These are phyloP conservation scores for Daphne laureola DNA, from an alignment of 441 rosid genomes.

Conservation along the genomic window DNA sequence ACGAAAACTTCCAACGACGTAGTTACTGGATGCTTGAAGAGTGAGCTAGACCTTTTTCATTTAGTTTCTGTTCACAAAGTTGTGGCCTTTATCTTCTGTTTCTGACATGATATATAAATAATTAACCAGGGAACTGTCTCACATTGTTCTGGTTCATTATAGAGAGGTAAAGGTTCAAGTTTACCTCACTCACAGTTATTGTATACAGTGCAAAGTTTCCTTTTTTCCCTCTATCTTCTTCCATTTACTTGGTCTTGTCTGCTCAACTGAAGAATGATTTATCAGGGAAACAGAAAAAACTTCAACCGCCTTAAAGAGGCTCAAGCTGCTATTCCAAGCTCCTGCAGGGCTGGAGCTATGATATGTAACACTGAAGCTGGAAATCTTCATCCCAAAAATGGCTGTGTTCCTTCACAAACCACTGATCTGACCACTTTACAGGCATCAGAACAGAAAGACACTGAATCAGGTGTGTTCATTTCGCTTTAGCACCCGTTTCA, in stretches of 20 bases:
- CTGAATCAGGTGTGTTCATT: slow-evolving; percentile 64
- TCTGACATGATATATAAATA: slow-evolving; percentile 15
- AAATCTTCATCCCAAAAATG: slow-evolving; percentile 35
- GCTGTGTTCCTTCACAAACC: slow-evolving; percentile 44
- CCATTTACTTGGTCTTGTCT: not conserved
- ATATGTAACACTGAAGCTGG: slow-evolving; percentile 39
- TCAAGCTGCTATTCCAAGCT: slow-evolving; percentile 30
- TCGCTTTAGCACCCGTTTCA: slow-evolving; percentile 2
- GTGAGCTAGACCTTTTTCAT: slow-evolving; percentile 36
- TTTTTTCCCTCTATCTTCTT: not conserved
- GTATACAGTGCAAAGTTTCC: not conserved
- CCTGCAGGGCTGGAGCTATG: slow-evolving; percentile 39
- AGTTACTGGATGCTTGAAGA: slow-evolving; percentile 97
- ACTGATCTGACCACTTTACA: slow-evolving; percentile 56
- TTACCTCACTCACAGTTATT: slow-evolving; percentile 2
- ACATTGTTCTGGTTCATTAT: slow-evolving; percentile 88
- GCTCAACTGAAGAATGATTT: slow-evolving; percentile 1
- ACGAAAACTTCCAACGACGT: slow-evolving; percentile 86
- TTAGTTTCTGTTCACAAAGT: not conserved
- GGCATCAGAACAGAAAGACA: slow-evolving; percentile 74
- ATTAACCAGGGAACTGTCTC: slow-evolving; percentile 63
- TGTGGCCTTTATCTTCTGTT: slow-evolving; percentile 6
- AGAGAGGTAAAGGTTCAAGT: slow-evolving; percentile 70
- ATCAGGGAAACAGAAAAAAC: slow-evolving; percentile 57
- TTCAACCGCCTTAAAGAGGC: slow-evolving; percentile 39